Percentiles rank a stretch among this genome's conserved stretches.
These are phyloP conservation scores for Xylariaceae sp. DNA, from an alignment of 2,329 filamentous ascomycete species.

Conservation along the genomic window DNA sequence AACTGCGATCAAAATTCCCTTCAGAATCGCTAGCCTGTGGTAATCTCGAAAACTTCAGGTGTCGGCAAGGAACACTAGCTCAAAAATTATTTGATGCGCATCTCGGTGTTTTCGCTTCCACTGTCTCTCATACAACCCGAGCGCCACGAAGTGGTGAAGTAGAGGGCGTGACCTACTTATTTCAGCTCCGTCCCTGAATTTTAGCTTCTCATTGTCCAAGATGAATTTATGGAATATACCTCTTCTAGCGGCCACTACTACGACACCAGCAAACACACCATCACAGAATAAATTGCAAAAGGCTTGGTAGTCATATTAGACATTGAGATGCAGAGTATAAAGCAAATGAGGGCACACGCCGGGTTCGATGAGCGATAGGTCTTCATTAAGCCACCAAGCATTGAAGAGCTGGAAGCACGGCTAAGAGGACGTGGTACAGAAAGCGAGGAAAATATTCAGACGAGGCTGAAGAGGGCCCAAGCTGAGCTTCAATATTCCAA, in stretches of 20 bases:
- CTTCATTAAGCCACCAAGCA: slow-evolving; percentile 19
- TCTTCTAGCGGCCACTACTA: slow-evolving; percentile 20
- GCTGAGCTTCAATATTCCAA: slow-evolving; percentile 20
- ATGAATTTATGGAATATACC: slow-evolving; percentile 17
- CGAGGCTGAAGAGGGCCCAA: slow-evolving; percentile 10
- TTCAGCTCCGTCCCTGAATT: slow-evolving; percentile 17
- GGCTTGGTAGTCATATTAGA: slow-evolving; percentile 19
- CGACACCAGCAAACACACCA: slow-evolving; percentile 21
- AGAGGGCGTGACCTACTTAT: slow-evolving; percentile 20
- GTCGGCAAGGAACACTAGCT: slow-evolving; percentile 21
- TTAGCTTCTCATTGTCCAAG: slow-evolving; percentile 12
- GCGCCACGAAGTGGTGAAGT: slow-evolving; percentile 16
- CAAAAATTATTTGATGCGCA: slow-evolving; percentile 15
- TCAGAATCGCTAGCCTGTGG: slow-evolving; percentile 15
- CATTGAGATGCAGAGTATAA: slow-evolving; percentile 21
- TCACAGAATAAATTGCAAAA: slow-evolving; percentile 19
- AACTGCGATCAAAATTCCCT: slow-evolving; percentile 11
- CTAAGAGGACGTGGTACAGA: slow-evolving; percentile 16
- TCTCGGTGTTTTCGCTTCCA: slow-evolving; percentile 17
- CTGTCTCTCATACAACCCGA: slow-evolving; percentile 21
- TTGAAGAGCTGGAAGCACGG: slow-evolving; percentile 16
- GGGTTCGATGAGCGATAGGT: slow-evolving; percentile 16
- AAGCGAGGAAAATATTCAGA: slow-evolving; percentile 16
- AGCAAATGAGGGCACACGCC: slow-evolving; percentile 8
- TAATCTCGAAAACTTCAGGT: slow-evolving; percentile 22